Evolutionary conservation across 495 filamentous ascomycete genomes (phyloP).

Genomic region (Usnea hakonensis): DNA sequence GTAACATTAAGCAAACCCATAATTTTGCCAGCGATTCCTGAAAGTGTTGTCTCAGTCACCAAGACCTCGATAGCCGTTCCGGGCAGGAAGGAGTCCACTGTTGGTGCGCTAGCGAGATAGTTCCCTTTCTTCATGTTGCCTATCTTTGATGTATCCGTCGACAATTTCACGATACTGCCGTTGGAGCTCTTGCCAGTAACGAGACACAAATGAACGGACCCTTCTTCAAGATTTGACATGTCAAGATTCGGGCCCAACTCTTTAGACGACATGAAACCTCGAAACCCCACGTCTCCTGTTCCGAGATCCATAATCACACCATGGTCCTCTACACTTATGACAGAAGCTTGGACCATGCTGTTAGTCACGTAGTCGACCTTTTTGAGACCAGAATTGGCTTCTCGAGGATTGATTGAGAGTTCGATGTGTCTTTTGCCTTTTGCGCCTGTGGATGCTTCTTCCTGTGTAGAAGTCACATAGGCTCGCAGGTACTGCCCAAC

Average conservation of each 20-base stretch:
- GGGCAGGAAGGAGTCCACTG: constrained; percentile 81
- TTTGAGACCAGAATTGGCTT: constrained; percentile 65
- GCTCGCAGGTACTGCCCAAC: constrained; percentile 86
- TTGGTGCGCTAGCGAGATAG: constrained; percentile 67
- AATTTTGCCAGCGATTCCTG: constrained; percentile 70
- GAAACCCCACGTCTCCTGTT: constrained; percentile 54
- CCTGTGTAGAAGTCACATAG: constrained; percentile 64
- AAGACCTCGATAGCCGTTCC: constrained; percentile 83
- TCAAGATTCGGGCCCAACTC: constrained; percentile 59
- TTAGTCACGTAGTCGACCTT: constrained; percentile 62
- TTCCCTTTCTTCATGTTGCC: constrained; percentile 64
- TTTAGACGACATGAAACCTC: constrained; percentile 84
- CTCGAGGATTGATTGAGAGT: constrained; percentile 67
- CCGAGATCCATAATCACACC: constrained; percentile 90
- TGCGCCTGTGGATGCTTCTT: constrained; percentile 37
- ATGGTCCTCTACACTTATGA: constrained; percentile 88
- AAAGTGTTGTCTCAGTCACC: constrained; percentile 57
- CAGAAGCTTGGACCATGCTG: constrained; percentile 73
- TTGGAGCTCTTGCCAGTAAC: constrained; percentile 67
- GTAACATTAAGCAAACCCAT: constrained; percentile 88
- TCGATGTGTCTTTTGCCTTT: constrained; percentile 77
- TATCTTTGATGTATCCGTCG: constrained; percentile 56
- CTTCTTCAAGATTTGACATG: constrained; percentile 60
- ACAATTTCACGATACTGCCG: constrained; percentile 80
- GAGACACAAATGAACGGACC: constrained; percentile 75